Evolutionary conservation across 805 yeast genomes (phyloP).

Genomic region (Schizosaccharomyces japonicus): DNA sequence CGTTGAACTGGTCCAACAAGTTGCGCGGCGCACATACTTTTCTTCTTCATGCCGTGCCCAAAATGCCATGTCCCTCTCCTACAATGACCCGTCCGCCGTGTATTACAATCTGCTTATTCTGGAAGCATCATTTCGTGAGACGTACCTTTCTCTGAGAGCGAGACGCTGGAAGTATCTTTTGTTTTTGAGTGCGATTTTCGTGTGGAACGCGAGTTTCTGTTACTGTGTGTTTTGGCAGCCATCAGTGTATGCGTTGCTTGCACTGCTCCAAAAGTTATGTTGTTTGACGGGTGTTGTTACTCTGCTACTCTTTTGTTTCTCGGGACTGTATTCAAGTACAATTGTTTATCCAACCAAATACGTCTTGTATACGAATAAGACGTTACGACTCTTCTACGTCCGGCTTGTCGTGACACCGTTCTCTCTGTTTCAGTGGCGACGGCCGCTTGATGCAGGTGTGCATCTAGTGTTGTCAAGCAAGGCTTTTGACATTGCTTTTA

Average conservation of each 20-base stretch:
- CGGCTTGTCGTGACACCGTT: background rate
- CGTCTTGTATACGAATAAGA: background rate
- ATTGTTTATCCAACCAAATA: background rate
- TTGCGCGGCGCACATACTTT: too few relatives aligned
- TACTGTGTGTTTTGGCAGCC: background rate
- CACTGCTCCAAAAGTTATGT: background rate
- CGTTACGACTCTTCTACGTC: background rate
- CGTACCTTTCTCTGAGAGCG: background rate
- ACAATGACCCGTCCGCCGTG: background rate
- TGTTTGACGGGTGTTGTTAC: background rate
- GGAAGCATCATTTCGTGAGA: background rate
- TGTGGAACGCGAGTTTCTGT: background rate
- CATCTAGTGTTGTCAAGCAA: background rate
- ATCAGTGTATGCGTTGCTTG: background rate
- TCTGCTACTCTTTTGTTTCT: background rate
- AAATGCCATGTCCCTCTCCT: slow-evolving; percentile 1
- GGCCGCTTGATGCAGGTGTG: background rate
- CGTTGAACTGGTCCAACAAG: too few relatives aligned
- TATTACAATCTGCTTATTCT: slow-evolving; percentile 3
- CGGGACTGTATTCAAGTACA: background rate
- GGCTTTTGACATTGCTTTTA: background rate
- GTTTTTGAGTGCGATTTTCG: background rate
- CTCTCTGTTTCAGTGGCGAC: background rate
- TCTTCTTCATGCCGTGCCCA: too few relatives aligned
- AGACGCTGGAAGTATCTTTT: background rate